Evolutionary conservation across 345 rosid species (phyloP), one percentile per base, ranked within the genome.

Genomic region (Angophora floribunda): DNA sequence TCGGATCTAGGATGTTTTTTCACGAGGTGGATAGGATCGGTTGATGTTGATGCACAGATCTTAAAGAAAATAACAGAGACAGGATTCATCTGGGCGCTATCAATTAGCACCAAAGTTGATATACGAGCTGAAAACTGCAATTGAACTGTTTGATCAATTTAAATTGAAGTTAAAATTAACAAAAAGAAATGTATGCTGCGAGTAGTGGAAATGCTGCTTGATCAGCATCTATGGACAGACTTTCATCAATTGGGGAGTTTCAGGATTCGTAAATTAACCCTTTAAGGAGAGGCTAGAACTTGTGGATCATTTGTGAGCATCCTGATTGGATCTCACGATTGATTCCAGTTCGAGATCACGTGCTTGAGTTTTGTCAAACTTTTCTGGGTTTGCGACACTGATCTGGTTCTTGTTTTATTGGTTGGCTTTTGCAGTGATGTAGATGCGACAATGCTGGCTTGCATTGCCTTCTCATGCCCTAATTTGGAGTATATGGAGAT

Each of bases 401-500:
- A 57, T 13, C 26, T 24, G 28, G 87, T 55, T 80, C 59, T 28
- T 78, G 28, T 9, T 44, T 87, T 88, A 47, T 50, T 32, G 36
- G 36, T 61, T 55, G 90, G 88, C 17, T 70, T 87, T 80, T 91
- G 94, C 96, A 98, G 99, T 90, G 99, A 97, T 89, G 91, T 96
- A 50, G 99, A 98, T 86, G 95, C 99, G 30, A 96, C 99, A 0
- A 94, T 95, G 95, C 88, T 98, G 86, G 99, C 99, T 7, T 98
- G 99, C 91, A 94, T 98, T 92, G 99, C 99, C 2, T 98, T 98
- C 88, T 97, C 99, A 51, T 97, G 99, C 88, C 99, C 99, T 55
- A 91, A 91, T 89, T 90, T 98, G 94, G 98, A 96, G 95, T 92
- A 85, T 32, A 88, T 97, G 98, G 99, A 97, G 95, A 94, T 96